phyloP scores from a whole-genome alignment of 176 grass and related monocot species.

The Paspalum notatum region DNA sequence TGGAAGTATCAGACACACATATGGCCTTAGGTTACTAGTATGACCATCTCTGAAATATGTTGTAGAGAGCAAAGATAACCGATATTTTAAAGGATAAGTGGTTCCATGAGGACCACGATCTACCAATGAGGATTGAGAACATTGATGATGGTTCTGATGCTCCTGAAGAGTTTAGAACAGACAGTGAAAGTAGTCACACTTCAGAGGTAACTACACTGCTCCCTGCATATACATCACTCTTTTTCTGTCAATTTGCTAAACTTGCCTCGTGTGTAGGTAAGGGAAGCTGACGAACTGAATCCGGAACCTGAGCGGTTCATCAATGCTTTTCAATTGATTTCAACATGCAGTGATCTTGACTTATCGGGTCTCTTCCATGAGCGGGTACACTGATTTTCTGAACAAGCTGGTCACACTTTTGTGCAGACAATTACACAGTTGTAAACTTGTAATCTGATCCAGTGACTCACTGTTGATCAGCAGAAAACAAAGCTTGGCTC shows the following conservation, averaged over 20 bases:
- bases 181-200: slow-evolving; percentile 26
- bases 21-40: too few relatives aligned
- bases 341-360: slow-evolving; percentile 69
- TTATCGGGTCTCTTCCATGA: slow-evolving; percentile 76
- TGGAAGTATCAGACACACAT: too few relatives aligned
- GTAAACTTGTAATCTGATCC: background rate
- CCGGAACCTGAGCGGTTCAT: slow-evolving; percentile 48
- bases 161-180: slow-evolving; percentile 38
- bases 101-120: slow-evolving; percentile 55
- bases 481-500: slow-evolving; percentile 78
- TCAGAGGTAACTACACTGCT: slow-evolving; percentile 17
- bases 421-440: slow-evolving; percentile 1
- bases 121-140: slow-evolving; percentile 36
- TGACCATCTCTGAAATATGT: slow-evolving; percentile 10
- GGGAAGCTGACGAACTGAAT: background rate
- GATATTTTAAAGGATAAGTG: slow-evolving; percentile 70
- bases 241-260: slow-evolving; percentile 15
- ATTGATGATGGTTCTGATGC: slow-evolving; percentile 18
- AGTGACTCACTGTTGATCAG: background rate
- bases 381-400: slow-evolving; percentile 34
- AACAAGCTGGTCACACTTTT: background rate
- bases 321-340: slow-evolving; percentile 67
- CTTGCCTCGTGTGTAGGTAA: slow-evolving; percentile 44
- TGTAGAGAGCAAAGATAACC: slow-evolving; percentile 59
- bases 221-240: background rate